Percentiles rank a stretch among this genome's conserved stretches.
These are phyloP conservation scores for Eimeria tenella DNA, from an alignment of 169 alveolate species.

Conservation along the genomic window DNA sequence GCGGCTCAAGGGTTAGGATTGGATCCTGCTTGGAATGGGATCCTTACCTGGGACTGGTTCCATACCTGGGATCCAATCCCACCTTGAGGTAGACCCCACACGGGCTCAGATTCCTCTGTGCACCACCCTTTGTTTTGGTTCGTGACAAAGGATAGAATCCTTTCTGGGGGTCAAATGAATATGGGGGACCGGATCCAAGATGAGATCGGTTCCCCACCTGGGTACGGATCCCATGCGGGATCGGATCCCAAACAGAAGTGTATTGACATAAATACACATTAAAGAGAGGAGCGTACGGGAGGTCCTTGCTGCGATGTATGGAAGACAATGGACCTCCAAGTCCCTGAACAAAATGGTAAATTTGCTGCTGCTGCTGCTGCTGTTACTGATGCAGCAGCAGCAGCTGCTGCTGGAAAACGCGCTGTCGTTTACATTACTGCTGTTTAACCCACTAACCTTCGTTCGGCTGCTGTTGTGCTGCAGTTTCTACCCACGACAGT, in stretches of 20 bases:
- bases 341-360: constrained; percentile 12
- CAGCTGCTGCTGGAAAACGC: background rate
- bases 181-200: no score
- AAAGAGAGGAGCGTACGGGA: no score
- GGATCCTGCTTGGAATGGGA: background rate
- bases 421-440: background rate
- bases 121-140: no score
- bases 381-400: no score
- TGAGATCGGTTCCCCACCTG: background rate
- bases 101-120: background rate
- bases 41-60: background rate
- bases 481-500: background rate
- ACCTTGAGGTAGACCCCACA: background rate
- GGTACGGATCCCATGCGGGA: constrained; percentile 8
- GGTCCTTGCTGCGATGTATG: constrained; percentile 7
- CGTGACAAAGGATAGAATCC: background rate
- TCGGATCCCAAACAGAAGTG: background rate
- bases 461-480: background rate
- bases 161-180: background rate
- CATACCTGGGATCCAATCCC: background rate
- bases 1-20: background rate
- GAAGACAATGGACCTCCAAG: background rate
- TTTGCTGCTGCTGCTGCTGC: background rate
- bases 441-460: no score
- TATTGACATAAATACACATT: background rate